phyloP scores from a whole-genome alignment of 2,329 filamentous ascomycete genomes.

The Penicillium sp. region DNA sequence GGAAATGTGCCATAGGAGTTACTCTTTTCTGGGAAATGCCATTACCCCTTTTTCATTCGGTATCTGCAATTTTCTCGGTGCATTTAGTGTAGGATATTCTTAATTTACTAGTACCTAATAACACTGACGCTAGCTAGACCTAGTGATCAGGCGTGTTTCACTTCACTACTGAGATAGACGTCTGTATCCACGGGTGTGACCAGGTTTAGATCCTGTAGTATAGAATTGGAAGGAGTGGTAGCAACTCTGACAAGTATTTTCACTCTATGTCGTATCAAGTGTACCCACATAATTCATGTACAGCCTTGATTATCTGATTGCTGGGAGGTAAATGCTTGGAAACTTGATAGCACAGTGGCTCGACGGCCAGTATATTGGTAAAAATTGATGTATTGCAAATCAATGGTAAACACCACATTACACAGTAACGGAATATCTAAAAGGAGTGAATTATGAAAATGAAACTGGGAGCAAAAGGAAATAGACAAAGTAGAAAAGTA shows the following conservation, averaged over 20 bases:
- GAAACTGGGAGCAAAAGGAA: not conserved
- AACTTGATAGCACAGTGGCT: not conserved
- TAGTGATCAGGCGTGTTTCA: too few species aligned
- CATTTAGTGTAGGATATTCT: not conserved
- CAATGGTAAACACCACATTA: not conserved
- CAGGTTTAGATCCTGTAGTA: not conserved
- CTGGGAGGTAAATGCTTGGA: too few species aligned
- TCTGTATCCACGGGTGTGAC: not conserved
- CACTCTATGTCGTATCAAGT: not conserved
- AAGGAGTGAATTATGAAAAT: not conserved
- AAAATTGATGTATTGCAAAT: not conserved
- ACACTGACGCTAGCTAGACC: not conserved
- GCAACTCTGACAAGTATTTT: not conserved
- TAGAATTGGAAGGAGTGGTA: not conserved
- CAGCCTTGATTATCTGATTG: not conserved
- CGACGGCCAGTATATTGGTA: not conserved
- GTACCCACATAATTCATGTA: too few species aligned
- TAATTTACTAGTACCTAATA: too few species aligned
- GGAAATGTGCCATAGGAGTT: conserved; percentile 19
- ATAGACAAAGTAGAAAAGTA: not conserved
- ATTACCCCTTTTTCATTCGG: not conserved
- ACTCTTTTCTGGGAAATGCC: not conserved
- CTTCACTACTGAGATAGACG: too few species aligned
- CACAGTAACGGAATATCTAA: not conserved
- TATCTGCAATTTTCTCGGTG: not conserved